phyloP scores from a whole-genome alignment of 352 stramenopile species.

The Phytophthora agathidicida region DNA sequence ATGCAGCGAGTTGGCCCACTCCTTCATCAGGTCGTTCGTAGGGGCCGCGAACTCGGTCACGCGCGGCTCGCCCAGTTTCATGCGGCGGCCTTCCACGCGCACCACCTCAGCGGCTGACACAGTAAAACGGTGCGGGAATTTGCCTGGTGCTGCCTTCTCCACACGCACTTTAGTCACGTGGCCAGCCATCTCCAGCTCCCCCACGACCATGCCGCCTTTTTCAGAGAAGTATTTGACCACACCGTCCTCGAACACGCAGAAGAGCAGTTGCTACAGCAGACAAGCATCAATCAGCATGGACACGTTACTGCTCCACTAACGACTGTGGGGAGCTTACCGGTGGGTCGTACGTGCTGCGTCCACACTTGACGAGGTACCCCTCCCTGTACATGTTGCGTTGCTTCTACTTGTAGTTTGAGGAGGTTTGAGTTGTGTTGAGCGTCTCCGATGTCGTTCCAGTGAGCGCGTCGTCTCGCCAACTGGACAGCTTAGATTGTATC shows the following conservation, averaged over 20 bases:
- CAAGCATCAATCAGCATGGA: background rate
- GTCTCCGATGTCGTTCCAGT: background rate
- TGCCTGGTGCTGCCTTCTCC: constrained; percentile 62
- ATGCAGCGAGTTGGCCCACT: constrained; percentile 85
- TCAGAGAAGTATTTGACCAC: constrained; percentile 77
- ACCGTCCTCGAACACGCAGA: constrained; percentile 81
- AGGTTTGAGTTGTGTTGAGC: constrained; percentile 6
- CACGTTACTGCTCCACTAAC: background rate
- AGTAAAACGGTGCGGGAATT: constrained; percentile 79
- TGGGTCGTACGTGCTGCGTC: constrained; percentile 49
- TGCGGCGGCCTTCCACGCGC: constrained; percentile 76
- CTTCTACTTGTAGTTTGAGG: no score
- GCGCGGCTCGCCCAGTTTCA: constrained; percentile 73
- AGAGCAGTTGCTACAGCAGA: constrained; percentile 54
- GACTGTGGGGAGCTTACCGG: constrained; percentile 33
- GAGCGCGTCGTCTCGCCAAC: constrained; percentile 8
- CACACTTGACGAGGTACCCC: constrained; percentile 78
- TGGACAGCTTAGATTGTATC: constrained; percentile 7
- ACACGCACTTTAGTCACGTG: constrained; percentile 81
- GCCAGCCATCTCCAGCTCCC: constrained; percentile 67
- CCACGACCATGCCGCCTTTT: constrained; percentile 69
- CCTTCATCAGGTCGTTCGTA: constrained; percentile 82
- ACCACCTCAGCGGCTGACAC: constrained; percentile 72
- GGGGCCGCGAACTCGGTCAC: constrained; percentile 75
- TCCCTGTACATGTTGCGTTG: constrained; percentile 71